Evolutionary conservation across 2,329 filamentous ascomycete genomes (phyloP).

Genomic region (Penicillium sp.): DNA sequence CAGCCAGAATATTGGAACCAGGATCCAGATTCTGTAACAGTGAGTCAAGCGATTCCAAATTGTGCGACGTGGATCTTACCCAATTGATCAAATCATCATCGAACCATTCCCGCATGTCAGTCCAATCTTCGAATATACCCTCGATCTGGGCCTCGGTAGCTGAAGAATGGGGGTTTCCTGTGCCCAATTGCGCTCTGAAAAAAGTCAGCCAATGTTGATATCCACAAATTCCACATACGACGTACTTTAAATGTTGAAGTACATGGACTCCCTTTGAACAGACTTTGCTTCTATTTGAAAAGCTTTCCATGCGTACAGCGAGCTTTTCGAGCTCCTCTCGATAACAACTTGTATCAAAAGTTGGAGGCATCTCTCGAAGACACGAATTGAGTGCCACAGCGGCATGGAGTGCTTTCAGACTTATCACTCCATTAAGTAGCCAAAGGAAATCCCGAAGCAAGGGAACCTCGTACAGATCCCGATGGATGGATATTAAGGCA

Average conservation of each 20-base stretch:
- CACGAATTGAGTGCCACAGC: slow-evolving; percentile 27
- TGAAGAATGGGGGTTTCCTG: not conserved
- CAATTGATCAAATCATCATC: not conserved
- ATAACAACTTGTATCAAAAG: not conserved
- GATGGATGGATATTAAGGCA: slow-evolving; percentile 26
- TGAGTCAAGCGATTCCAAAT: not conserved
- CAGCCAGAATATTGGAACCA: not conserved
- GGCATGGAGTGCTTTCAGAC: slow-evolving; percentile 30
- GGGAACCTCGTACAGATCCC: slow-evolving; percentile 21
- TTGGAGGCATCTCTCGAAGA: slow-evolving; percentile 6
- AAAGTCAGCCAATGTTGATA: not conserved
- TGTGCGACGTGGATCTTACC: not conserved
- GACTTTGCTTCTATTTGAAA: not conserved
- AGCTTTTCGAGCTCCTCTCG: not conserved
- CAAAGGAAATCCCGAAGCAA: slow-evolving; percentile 26
- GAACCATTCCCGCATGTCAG: not conserved
- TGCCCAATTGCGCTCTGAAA: not conserved
- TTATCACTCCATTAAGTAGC: slow-evolving; percentile 28
- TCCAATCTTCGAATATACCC: not conserved
- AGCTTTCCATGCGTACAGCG: not conserved
- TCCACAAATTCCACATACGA: not conserved
- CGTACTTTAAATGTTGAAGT: not conserved
- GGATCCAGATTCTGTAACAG: not conserved
- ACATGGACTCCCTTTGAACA: not conserved
- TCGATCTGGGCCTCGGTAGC: not conserved